A percentile compares a stretch with the other conserved stretches of the same genome.
phyloP scores from a whole-genome alignment of 2,329 filamentous ascomycete species.

The Coniosporium uncinatum region DNA sequence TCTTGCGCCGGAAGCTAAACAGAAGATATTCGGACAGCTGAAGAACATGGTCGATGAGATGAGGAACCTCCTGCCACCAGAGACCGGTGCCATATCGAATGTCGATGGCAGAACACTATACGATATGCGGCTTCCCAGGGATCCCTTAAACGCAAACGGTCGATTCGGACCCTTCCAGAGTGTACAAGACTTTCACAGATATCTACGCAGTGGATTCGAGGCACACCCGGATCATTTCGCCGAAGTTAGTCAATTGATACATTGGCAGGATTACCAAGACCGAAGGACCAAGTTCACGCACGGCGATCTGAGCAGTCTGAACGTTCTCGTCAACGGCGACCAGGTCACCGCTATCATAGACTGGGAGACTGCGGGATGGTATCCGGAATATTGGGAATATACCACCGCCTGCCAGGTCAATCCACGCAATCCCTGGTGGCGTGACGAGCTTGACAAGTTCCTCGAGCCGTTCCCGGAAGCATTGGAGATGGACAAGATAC shows the following conservation, averaged over 20 bases:
- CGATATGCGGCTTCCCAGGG: not conserved
- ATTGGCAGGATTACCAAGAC: not conserved
- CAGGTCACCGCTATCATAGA: slow-evolving; percentile 2
- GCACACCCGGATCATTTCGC: not conserved
- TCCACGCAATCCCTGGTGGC: too few species aligned
- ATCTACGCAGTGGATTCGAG: not conserved
- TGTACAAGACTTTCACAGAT: not conserved
- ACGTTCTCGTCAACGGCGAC: slow-evolving; percentile 1
- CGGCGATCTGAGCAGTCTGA: slow-evolving; percentile 1
- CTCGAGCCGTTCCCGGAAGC: too few species aligned
- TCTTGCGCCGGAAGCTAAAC: too few species aligned
- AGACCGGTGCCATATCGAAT: not conserved
- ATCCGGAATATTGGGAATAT: slow-evolving; percentile 7
- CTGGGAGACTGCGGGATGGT: slow-evolving; percentile 6
- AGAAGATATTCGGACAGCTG: too few species aligned
- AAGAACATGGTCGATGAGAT: too few species aligned
- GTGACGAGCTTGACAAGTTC: too few species aligned
- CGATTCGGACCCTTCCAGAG: not conserved
- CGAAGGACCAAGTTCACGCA: slow-evolving; percentile 8
- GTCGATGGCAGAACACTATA: not conserved
- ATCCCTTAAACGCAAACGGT: not conserved
- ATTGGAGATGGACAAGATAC: too few species aligned
- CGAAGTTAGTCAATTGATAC: not conserved
- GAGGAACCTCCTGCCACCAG: not conserved
- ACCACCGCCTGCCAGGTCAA: too few species aligned